A percentile compares a stretch with the other conserved stretches of the same genome.
Evolutionary conservation across 768 basidiomycete genomes (phyloP).

Genomic region (Mycena metata): DNA sequence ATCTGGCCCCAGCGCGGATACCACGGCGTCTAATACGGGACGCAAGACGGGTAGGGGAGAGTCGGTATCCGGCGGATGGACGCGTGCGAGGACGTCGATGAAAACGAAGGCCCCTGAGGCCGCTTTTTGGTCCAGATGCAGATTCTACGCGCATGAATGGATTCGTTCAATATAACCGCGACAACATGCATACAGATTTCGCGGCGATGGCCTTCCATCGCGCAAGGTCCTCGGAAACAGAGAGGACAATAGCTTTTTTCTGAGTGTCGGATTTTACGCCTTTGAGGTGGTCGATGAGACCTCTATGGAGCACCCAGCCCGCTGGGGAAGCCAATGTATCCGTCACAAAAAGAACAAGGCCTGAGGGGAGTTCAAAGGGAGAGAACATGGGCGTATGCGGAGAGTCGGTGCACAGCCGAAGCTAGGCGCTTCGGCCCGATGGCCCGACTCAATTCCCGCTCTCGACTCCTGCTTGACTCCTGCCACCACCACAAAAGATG

Average conservation of each 20-base stretch:
- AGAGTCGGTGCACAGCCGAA: too few relatives aligned
- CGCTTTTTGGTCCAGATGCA: slow-evolving; percentile 54
- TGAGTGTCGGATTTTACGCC: slow-evolving; percentile 1
- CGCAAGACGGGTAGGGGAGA: slow-evolving; percentile 46
- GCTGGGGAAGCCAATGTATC: slow-evolving; percentile 80
- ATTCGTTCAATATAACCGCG: neutral
- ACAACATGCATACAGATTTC: slow-evolving; percentile 66
- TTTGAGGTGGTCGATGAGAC: slow-evolving; percentile 68
- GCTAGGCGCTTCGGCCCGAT: too few relatives aligned
- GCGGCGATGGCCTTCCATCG: slow-evolving; percentile 75
- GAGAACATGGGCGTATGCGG: slow-evolving; percentile 63
- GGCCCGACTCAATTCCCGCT: too few relatives aligned
- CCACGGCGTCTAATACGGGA: slow-evolving; percentile 53
- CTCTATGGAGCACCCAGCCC: slow-evolving; percentile 77
- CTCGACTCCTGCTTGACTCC: too few relatives aligned
- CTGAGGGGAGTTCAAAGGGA: slow-evolving; percentile 64
- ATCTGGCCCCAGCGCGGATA: slow-evolving; percentile 40
- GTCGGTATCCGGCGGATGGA: slow-evolving; percentile 44
- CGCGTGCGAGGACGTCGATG: slow-evolving; percentile 63
- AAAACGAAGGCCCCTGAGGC: slow-evolving; percentile 61
- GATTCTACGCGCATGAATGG: slow-evolving; percentile 46
- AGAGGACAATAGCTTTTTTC: slow-evolving; percentile 63
- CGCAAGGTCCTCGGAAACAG: slow-evolving; percentile 67
- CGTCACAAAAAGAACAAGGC: slow-evolving; percentile 71
- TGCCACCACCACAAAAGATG: too few relatives aligned